A percentile compares a stretch with the other conserved stretches of the same genome.
Evolutionary conservation across 75 land plant species (phyloP).

Genomic region (Pinus albicaulis): DNA sequence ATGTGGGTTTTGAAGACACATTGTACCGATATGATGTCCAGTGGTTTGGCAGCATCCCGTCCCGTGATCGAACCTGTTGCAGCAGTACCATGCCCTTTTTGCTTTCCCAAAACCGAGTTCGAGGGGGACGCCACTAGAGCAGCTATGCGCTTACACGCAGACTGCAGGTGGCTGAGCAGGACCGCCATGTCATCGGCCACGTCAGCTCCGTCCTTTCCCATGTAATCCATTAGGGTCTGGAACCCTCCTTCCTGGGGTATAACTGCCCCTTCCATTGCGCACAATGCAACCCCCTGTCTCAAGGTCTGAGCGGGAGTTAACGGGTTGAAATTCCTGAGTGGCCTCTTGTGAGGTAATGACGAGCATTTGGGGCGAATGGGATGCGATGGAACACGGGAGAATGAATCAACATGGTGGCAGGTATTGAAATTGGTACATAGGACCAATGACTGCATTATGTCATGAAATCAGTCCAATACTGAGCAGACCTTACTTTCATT

Average conservation of each 20-base stretch:
- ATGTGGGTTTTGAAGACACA: neutral
- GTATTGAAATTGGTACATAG: too few relatives aligned
- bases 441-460: too few relatives aligned
- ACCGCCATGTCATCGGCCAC: conserved; percentile 76
- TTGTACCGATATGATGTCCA: conserved; percentile 82
- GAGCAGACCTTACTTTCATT: too few relatives aligned
- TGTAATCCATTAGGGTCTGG: conserved; percentile 59
- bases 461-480: too few relatives aligned
- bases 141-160: conserved; percentile 84
- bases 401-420: too few relatives aligned
- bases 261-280: too few relatives aligned
- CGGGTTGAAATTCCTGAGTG: too few relatives aligned
- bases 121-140: conserved; percentile 90
- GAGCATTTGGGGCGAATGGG: too few relatives aligned
- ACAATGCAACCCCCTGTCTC: too few relatives aligned
- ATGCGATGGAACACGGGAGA: too few relatives aligned
- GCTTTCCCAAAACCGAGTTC: conserved; percentile 30
- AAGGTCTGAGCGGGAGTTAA: too few relatives aligned
- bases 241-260: conserved; percentile 6
- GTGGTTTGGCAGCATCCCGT: conserved; percentile 85
- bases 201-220: conserved; percentile 49
- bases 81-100: neutral
- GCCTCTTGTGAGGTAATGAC: too few relatives aligned
- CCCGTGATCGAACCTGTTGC: conserved; percentile 17
- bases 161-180: conserved; percentile 72